These are phyloP conservation scores for Phaeotremella skinneri DNA, from an alignment of 768 basidiomycete species.

Conservation along the genomic window DNA sequence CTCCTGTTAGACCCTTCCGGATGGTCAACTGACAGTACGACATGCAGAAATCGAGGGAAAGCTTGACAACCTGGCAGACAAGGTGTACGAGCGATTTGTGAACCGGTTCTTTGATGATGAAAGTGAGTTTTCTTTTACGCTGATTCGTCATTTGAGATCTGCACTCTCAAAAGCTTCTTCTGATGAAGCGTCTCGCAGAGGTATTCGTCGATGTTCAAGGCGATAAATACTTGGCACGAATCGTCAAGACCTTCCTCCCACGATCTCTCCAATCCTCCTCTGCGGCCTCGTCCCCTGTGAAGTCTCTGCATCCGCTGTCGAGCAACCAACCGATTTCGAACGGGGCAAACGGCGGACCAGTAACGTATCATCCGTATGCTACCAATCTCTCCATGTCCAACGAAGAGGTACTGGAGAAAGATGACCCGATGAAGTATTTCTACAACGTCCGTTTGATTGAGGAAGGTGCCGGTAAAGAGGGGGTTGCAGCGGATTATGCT, in stretches of 20 bases:
- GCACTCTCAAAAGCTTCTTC: neutral
- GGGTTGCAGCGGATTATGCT: conserved; percentile 28
- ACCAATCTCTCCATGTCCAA: conserved; percentile 72
- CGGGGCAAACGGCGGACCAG: conserved; percentile 10
- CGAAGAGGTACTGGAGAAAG: conserved; percentile 67
- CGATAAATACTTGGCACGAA: conserved; percentile 79
- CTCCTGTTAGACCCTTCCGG: conserved; percentile 13
- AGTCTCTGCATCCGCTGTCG: neutral
- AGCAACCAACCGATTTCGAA: conserved; percentile 40
- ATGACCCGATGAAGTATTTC: conserved; percentile 77
- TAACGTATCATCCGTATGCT: conserved; percentile 63
- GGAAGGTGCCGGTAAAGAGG: conserved; percentile 32
- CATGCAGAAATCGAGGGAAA: conserved; percentile 89
- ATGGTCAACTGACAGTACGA: conserved; percentile 1
- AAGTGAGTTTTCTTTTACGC: conserved; percentile 61
- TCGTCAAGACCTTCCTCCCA: conserved; percentile 68
- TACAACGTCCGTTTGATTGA: conserved; percentile 80
- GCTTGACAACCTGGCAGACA: conserved; percentile 89
- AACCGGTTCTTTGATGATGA: conserved; percentile 91
- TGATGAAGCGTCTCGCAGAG: conserved; percentile 55
- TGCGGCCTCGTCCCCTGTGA: conserved; percentile 51
- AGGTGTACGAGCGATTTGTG: conserved; percentile 92
- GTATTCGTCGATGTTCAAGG: conserved; percentile 83
- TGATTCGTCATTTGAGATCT: neutral
- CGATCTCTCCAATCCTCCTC: conserved; percentile 16